Conservation (phyloP, 345 rosid species). For the Camelina hispida region DNA sequence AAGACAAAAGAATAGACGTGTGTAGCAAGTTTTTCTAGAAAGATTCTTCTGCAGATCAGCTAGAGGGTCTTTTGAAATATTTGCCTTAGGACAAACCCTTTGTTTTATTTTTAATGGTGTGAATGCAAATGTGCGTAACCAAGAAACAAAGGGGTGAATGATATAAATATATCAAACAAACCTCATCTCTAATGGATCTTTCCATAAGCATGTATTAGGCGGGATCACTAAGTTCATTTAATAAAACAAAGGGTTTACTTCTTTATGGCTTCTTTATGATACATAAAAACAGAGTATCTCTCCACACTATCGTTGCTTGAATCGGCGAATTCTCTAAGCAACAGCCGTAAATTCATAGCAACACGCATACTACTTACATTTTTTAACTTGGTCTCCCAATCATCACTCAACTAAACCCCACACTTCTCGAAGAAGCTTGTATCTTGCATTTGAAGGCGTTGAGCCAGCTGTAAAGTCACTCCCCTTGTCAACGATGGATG, state of each 20-base stretch:
- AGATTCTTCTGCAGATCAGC: constrained; percentile 72
- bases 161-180: constrained; percentile 31
- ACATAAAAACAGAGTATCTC: constrained; percentile 14
- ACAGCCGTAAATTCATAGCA: neutral
- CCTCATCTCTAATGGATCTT: constrained; percentile 76
- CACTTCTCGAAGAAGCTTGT: constrained; percentile 80
- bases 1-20: too few relatives aligned
- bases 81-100: constrained; percentile 47
- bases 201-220: constrained; percentile 95
- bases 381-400: constrained; percentile 1
- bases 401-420: constrained; percentile 60
- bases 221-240: constrained; percentile 87
- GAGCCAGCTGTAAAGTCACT: constrained; percentile 36
- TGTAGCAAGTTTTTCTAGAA: too few relatives aligned
- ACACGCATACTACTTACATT: constrained; percentile 16
- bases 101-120: too few relatives aligned
- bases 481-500: constrained; percentile 59
- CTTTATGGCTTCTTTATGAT: neutral
- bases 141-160: constrained; percentile 21
- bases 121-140: neutral
- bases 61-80: constrained; percentile 60
- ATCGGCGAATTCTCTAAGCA: constrained; percentile 5
- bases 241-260: constrained; percentile 61
- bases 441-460: constrained; percentile 58
- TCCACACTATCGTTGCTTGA: constrained; percentile 6